Conservation (phyloP, 345 rosid species). For the Conringia planisiliqua region DNA sequence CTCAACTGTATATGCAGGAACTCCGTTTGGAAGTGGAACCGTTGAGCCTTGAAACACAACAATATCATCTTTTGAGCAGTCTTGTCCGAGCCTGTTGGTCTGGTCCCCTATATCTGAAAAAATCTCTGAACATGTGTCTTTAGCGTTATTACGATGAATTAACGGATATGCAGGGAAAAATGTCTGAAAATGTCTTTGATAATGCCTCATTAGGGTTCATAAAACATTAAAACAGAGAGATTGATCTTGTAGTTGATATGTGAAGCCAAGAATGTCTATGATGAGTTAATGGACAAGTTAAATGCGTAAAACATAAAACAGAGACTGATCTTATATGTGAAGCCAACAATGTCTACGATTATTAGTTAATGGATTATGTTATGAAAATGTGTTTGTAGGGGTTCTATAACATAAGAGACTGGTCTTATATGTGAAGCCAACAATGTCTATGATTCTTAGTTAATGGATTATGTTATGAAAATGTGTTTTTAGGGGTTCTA, state of each 20-base stretch:
- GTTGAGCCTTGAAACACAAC: slow-evolving; percentile 53
- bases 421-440: not conserved
- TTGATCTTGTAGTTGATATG: not conserved
- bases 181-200: not conserved
- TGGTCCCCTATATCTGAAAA: slow-evolving; percentile 27
- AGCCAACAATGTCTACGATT: not conserved
- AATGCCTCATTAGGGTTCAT: not conserved
- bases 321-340: not conserved
- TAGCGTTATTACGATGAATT: not conserved
- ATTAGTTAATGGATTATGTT: not conserved
- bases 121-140: not conserved
- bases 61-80: slow-evolving; percentile 65
- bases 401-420: not conserved
- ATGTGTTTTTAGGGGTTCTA: not conserved
- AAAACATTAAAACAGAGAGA: not conserved
- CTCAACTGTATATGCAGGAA: slow-evolving; percentile 61
- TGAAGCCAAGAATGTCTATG: not conserved
- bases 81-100: slow-evolving; percentile 44
- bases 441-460: not conserved
- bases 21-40: slow-evolving; percentile 57
- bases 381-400: not conserved
- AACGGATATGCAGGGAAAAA: not conserved
- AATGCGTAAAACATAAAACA: not conserved
- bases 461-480: not conserved
- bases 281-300: not conserved